Percentiles rank a stretch among this genome's conserved stretches.
These are phyloP conservation scores for Discostella stelligera DNA, from an alignment of 352 stramenopile species.

Conservation along the genomic window DNA sequence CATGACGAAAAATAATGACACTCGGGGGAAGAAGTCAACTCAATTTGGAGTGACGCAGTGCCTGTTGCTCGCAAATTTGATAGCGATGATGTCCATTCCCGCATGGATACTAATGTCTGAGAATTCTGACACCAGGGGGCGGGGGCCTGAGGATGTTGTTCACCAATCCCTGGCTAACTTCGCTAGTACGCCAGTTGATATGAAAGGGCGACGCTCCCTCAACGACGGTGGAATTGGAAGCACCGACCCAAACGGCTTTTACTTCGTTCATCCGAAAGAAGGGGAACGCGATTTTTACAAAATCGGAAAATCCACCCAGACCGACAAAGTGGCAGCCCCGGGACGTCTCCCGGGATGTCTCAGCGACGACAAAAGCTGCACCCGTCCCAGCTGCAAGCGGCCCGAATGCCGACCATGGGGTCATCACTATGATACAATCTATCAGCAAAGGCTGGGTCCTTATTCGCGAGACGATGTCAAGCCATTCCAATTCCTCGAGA, in stretches of 20 bases:
- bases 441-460: constrained; percentile 48
- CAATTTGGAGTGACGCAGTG: constrained; percentile 5
- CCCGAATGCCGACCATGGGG: constrained; percentile 42
- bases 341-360: constrained; percentile 15
- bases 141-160: not conserved
- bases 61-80: constrained; percentile 11
- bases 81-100: constrained; percentile 2
- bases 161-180: not conserved
- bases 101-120: not conserved
- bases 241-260: constrained; percentile 22
- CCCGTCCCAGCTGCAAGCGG: constrained; percentile 19
- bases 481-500: constrained; percentile 63
- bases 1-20: not conserved
- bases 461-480: constrained; percentile 37
- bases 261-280: constrained; percentile 40
- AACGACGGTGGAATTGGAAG: constrained; percentile 15
- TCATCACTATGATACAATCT: constrained; percentile 65
- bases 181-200: not conserved
- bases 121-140: not conserved
- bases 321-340: constrained; percentile 23
- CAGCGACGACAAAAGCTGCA: constrained; percentile 20
- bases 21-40: not conserved
- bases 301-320: constrained; percentile 8
- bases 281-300: constrained; percentile 34
- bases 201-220: not conserved